These are phyloP conservation scores for Citrus sp. DNA, from an alignment of 345 rosid species.

Conservation along the genomic window DNA sequence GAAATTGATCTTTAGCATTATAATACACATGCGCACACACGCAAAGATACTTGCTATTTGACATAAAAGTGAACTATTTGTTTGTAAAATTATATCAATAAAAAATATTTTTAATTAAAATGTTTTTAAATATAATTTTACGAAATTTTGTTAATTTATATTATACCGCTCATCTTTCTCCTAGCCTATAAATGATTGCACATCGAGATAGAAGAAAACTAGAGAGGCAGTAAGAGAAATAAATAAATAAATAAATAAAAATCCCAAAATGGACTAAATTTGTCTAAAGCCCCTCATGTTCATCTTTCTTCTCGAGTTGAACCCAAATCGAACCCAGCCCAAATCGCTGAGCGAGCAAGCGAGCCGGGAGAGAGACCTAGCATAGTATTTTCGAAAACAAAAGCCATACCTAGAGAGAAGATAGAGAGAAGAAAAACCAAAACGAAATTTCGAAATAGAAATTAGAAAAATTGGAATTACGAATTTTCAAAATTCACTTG, in stretches of 20 bases:
- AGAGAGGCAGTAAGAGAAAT: too few species aligned
- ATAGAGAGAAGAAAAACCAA: neutral
- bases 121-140: too few species aligned
- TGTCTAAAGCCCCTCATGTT: conserved; percentile 8
- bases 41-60: too few species aligned
- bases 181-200: too few species aligned
- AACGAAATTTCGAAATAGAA: conserved; percentile 7
- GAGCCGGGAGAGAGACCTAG: conserved; percentile 1
- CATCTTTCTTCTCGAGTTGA: conserved; percentile 3
- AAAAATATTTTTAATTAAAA: too few species aligned
- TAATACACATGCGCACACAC: too few species aligned
- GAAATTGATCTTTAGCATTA: too few species aligned
- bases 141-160: too few species aligned
- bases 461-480: neutral
- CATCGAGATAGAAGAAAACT: too few species aligned
- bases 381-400: conserved; percentile 1
- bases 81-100: too few species aligned
- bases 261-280: neutral
- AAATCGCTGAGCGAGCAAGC: conserved; percentile 6
- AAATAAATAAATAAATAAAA: neutral
- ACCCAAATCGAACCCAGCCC: conserved; percentile 15
- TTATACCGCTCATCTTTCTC: too few species aligned
- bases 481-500: neutral
- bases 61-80: too few species aligned
- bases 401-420: conserved; percentile 2